These are phyloP conservation scores for Phlebiopsis gigantea DNA, from an alignment of 768 basidiomycete species.

Conservation along the genomic window DNA sequence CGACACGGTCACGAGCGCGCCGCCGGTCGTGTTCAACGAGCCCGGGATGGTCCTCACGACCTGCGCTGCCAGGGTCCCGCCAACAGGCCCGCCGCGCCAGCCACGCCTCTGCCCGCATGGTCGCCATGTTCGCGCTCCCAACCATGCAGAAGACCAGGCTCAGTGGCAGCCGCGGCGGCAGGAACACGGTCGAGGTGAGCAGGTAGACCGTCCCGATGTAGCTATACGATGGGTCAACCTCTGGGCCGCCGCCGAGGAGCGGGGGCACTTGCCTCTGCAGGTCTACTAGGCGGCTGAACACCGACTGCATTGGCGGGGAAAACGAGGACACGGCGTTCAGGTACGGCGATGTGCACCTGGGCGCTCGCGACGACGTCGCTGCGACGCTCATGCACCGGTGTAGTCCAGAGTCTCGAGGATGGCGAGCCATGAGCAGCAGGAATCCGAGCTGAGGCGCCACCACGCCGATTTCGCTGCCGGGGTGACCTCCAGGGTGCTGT, in stretches of 20 bases:
- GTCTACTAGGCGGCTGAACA: slow-evolving; percentile 29
- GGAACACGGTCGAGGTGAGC: slow-evolving; percentile 46
- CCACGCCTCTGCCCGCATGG: slow-evolving; percentile 42
- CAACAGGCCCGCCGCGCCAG: slow-evolving; percentile 43
- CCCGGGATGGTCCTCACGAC: slow-evolving; percentile 35
- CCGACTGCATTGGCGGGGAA: slow-evolving; percentile 18
- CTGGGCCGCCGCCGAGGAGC: not conserved
- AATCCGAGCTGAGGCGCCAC: not conserved
- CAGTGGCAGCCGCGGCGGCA: slow-evolving; percentile 45
- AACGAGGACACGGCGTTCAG: slow-evolving; percentile 16
- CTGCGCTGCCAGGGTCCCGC: slow-evolving; percentile 25
- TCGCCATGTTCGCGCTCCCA: slow-evolving; percentile 43
- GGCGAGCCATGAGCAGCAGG: slow-evolving; percentile 31
- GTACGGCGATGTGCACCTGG: slow-evolving; percentile 44
- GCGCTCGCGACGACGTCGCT: slow-evolving; percentile 43
- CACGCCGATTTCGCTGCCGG: not conserved
- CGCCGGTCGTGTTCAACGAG: slow-evolving; percentile 40
- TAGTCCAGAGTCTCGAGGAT: slow-evolving; percentile 36
- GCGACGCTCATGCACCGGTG: slow-evolving; percentile 24
- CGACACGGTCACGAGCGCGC: slow-evolving; percentile 32
- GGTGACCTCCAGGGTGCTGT: not conserved
- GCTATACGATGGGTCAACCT: slow-evolving; percentile 17
- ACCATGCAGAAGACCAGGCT: slow-evolving; percentile 40
- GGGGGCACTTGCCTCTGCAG: slow-evolving; percentile 24
- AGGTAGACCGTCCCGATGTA: slow-evolving; percentile 48